Base-by-base conservation (phyloP, 345 rosid genomes). In the Syzygium oleosum region DNA sequence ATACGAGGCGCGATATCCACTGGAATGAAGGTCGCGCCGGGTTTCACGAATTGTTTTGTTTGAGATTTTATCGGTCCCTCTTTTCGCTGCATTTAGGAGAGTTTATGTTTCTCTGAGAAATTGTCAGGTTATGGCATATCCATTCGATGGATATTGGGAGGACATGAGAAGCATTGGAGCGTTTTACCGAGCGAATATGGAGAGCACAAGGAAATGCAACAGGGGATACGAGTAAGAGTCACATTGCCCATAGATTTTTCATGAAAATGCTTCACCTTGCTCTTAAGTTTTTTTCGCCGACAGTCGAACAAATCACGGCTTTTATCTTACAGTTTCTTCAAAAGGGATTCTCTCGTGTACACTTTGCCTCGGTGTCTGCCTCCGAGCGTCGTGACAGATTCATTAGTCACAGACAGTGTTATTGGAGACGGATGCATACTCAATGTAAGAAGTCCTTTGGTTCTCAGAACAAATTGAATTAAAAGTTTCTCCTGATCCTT, bases 391-490 rank as follows among this genome's bases (percentile, higher is more conserved):
- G 85, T 94, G 80, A 89, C 87, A 55, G 96, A 92, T 86, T 97
- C 96, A 41, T 86, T 91, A 46, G 93, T 97, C 86, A 90, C 90
- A 55, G 91, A 96, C 51, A 92, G 95, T 88, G 92, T 95, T 6
- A 91, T 97, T 31, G 98, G 96, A 88, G 96, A 95, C 87, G 99
- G 98, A 29, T 96, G 99, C 93, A 91, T 93, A 85, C 92, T 96
- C 89, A 87, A 94, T 90, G 98, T 96, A 94, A 91, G 94, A 89
- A 85, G 23, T 73, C 25, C 19, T 34, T 34, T 34, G 13, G 19
- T 73, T 22, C 49, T 68, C 25, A 4, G 25, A 31, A 68, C n/a
- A 61, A 61, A 27, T n/a, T 4, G 21, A 31, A 34, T 10, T 21
- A 31, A 16, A 68, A 16, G 19, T 31, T 29, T 68, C 79, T 68